phyloP scores from a whole-genome alignment of 2,329 filamentous ascomycete species.

The Conoideocrella luteorostrata region DNA sequence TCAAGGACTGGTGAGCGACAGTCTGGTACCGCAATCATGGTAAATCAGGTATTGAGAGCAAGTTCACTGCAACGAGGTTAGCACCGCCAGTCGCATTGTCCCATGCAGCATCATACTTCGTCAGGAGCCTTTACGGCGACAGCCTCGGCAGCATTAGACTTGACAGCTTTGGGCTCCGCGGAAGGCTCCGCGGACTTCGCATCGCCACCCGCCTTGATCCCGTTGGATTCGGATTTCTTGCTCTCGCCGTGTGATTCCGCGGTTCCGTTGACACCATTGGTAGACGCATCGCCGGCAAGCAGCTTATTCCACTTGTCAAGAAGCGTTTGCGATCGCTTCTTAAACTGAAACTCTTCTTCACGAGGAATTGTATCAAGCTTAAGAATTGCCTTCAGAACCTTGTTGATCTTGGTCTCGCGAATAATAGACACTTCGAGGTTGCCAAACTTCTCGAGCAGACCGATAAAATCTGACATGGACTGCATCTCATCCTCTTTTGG shows the following conservation, averaged over 20 bases:
- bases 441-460: slow-evolving; percentile 69
- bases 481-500: slow-evolving; percentile 85
- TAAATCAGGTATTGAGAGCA: background rate
- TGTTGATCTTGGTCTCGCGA: slow-evolving; percentile 92
- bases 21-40: background rate
- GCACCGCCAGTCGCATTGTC: background rate
- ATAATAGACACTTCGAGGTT: slow-evolving; percentile 89
- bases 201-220: slow-evolving; percentile 27
- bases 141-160: slow-evolving; percentile 19
- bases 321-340: slow-evolving; percentile 70
- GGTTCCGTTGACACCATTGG: slow-evolving; percentile 45
- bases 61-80: slow-evolving; percentile 1
- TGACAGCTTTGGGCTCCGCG: slow-evolving; percentile 10
- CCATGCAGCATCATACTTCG: slow-evolving; percentile 21
- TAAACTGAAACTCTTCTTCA: slow-evolving; percentile 87
- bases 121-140: slow-evolving; percentile 19
- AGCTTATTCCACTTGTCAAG: slow-evolving; percentile 87
- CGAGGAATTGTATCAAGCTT: slow-evolving; percentile 81
- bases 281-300: slow-evolving; percentile 52
- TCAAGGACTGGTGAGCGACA: no score
- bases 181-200: slow-evolving; percentile 9
- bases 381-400: slow-evolving; percentile 90
- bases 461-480: slow-evolving; percentile 68
- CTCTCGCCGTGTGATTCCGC: slow-evolving; percentile 6
- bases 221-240: slow-evolving; percentile 28